Conservation (phyloP, 2,329 filamentous ascomycete species). For the Fusarium cicatricum region DNA sequence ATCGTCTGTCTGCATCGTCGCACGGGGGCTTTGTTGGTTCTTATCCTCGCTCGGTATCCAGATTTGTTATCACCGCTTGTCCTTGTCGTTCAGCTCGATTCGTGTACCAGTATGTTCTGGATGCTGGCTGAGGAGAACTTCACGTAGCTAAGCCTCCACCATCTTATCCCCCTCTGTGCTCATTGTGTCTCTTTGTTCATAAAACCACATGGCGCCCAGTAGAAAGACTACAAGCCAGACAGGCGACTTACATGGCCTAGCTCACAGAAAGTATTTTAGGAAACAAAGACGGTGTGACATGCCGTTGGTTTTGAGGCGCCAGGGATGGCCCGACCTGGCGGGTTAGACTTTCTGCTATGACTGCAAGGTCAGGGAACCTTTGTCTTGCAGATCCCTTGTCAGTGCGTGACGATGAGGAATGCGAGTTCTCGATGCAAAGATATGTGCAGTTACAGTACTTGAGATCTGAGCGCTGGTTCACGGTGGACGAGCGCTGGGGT, state of each 20-base stretch:
- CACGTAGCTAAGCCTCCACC: too few relatives aligned
- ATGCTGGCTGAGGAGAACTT: too few relatives aligned
- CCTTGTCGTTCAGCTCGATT: too few relatives aligned
- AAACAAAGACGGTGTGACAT: conserved; percentile 12
- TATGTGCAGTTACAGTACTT: too few relatives aligned
- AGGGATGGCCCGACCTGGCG: conserved; percentile 13
- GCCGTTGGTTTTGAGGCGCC: conserved; percentile 9
- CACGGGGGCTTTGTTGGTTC: background rate
- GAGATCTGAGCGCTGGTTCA: too few relatives aligned
- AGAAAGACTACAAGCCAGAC: background rate
- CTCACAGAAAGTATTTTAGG: conserved; percentile 27
- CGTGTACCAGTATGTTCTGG: too few relatives aligned
- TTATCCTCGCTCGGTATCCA: background rate
- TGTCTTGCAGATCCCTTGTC: conserved; percentile 15
- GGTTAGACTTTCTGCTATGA: conserved; percentile 31
- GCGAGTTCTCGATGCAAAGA: background rate
- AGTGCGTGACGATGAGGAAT: too few relatives aligned
- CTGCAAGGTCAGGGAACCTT: conserved; percentile 33
- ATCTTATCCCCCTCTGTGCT: too few relatives aligned
- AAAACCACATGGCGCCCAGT: too few relatives aligned
- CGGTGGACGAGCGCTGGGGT: too few relatives aligned
- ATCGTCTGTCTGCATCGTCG: background rate
- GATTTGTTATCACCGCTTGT: background rate
- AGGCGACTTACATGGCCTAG: conserved; percentile 18
- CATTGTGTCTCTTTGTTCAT: too few relatives aligned